Conservation (phyloP, 2,329 filamentous ascomycete genomes). For the Phialocephala sp. region DNA sequence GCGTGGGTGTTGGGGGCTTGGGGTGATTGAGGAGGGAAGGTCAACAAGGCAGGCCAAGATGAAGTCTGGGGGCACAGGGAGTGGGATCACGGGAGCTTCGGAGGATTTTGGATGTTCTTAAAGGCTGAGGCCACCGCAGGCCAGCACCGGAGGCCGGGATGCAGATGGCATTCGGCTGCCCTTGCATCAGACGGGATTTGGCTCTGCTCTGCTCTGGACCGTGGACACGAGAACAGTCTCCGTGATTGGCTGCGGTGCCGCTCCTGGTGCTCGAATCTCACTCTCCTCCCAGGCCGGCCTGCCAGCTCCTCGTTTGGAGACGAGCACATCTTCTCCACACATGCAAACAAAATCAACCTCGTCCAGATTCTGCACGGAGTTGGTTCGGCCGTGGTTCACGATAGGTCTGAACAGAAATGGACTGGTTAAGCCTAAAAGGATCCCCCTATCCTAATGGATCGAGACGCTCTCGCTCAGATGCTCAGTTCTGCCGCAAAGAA, state of each 20-base stretch:
- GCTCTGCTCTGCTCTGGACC: not conserved
- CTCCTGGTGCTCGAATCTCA: not conserved
- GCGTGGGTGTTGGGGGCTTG: not conserved
- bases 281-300: not conserved
- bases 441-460: conserved; percentile 12
- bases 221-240: conserved; percentile 5
- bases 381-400: conserved; percentile 17
- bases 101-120: conserved; percentile 22
- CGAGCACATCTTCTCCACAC: conserved; percentile 29
- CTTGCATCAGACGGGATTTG: conserved; percentile 25
- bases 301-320: conserved; percentile 27
- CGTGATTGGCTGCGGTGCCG: conserved; percentile 21
- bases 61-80: conserved; percentile 10
- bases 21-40: not conserved
- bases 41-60: conserved; percentile 12
- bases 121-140: conserved; percentile 4
- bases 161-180: conserved; percentile 21
- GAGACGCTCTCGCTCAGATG: conserved; percentile 1
- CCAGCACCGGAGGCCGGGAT: too few species aligned
- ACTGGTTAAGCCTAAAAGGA: conserved; percentile 29
- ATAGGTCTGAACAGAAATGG: not conserved
- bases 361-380: conserved; percentile 17
- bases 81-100: conserved; percentile 23
- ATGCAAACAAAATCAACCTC: conserved; percentile 7
- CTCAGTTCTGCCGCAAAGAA: conserved; percentile 20